phyloP scores from a whole-genome alignment of 1,139 yeast genomes.

The Diutina siamensis region DNA sequence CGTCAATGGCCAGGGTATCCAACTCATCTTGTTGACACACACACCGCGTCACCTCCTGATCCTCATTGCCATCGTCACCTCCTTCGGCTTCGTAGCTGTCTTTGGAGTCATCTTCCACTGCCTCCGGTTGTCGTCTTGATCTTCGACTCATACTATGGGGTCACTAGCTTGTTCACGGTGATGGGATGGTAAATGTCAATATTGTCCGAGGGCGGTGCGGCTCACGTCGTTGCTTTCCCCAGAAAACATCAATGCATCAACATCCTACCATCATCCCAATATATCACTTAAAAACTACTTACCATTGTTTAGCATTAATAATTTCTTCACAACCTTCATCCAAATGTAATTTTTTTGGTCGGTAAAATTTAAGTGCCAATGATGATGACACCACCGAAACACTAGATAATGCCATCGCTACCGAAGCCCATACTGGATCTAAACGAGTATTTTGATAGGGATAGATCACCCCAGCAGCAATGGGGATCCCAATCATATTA shows the following conservation, averaged over 20 bases:
- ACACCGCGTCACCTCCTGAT: constrained; percentile 77
- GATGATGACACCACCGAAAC: constrained; percentile 48
- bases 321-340: neutral
- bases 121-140: constrained; percentile 5
- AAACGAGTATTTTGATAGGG: constrained; percentile 41
- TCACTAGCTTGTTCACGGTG: neutral
- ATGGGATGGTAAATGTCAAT: neutral
- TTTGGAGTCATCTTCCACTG: constrained; percentile 12
- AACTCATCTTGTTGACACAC: constrained; percentile 74
- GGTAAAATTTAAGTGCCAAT: constrained; percentile 37
- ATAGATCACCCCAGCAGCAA: constrained; percentile 54
- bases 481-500: constrained; percentile 44
- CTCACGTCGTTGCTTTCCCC: neutral
- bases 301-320: neutral
- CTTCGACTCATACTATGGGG: constrained; percentile 1
- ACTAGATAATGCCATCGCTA: constrained; percentile 56
- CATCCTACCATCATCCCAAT: no score
- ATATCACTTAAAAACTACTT: no score
- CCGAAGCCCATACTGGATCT: constrained; percentile 57
- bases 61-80: constrained; percentile 18
- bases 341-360: constrained; percentile 16
- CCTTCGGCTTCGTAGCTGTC: constrained; percentile 9
- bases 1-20: constrained; percentile 20
- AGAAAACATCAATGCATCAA: no score
- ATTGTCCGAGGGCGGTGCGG: neutral